Evolutionary conservation across 2,329 filamentous ascomycete genomes (phyloP).

Genomic region (Pseudocercospora ulei): DNA sequence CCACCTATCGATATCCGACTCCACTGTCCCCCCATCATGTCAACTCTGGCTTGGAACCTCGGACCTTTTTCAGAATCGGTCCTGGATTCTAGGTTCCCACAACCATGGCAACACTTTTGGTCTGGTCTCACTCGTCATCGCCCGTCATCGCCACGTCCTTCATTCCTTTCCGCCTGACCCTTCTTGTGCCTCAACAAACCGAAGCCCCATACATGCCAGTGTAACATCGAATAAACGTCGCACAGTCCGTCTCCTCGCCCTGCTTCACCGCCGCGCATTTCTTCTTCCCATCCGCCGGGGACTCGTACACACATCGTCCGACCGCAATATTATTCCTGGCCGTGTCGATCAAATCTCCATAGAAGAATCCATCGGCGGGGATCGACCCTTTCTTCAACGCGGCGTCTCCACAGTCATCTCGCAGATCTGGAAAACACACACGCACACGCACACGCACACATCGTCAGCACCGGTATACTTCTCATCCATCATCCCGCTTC

Average conservation of each 20-base stretch:
- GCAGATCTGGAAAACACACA: neutral
- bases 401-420: constrained; percentile 15
- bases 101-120: too few relatives aligned
- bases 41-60: too few relatives aligned
- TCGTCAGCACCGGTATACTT: too few relatives aligned
- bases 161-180: too few relatives aligned
- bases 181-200: constrained; percentile 7
- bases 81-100: too few relatives aligned
- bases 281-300: constrained; percentile 4
- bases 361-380: constrained; percentile 13
- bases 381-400: constrained; percentile 5
- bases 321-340: constrained; percentile 17
- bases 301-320: constrained; percentile 16
- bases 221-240: constrained; percentile 15
- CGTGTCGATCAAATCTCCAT: constrained; percentile 16
- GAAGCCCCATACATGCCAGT: constrained; percentile 12
- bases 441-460: too few relatives aligned
- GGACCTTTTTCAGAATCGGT: too few relatives aligned
- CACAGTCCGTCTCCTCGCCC: constrained; percentile 7
- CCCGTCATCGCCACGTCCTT: too few relatives aligned
- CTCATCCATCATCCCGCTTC: too few relatives aligned
- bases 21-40: too few relatives aligned
- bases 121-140: too few relatives aligned
- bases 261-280: neutral
- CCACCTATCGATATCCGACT: too few relatives aligned